Conservation (phyloP, 306 rosid species). For the Glycine tomentella region DNA sequence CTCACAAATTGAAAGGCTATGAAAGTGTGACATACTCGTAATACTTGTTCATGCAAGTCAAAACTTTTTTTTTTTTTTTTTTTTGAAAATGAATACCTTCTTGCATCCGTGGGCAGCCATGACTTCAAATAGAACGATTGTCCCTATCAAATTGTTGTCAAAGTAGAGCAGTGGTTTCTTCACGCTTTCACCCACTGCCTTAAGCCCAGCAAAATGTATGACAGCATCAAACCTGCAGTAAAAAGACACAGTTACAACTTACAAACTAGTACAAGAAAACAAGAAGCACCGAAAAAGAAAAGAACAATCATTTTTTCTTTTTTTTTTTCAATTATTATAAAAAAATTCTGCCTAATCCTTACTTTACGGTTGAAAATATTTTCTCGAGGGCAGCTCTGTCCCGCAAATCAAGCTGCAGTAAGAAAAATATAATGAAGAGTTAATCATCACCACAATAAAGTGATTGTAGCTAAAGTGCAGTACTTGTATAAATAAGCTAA, state of each 20-base stretch:
- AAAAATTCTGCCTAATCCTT: slow-evolving; percentile 47
- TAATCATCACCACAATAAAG: slow-evolving; percentile 2
- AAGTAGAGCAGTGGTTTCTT: slow-evolving; percentile 77
- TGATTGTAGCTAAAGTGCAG: slow-evolving; percentile 3
- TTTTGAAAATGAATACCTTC: slow-evolving; percentile 57
- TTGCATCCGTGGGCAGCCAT: slow-evolving; percentile 97
- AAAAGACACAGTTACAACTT: slow-evolving; percentile 19
- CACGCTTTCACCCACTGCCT: slow-evolving; percentile 99
- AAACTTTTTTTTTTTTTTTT: no score
- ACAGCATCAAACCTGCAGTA: slow-evolving; percentile 86
- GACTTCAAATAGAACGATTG: slow-evolving; percentile 84
- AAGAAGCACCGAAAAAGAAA: slow-evolving; percentile 7
- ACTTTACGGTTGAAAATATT: slow-evolving; percentile 73
- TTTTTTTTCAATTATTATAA: not conserved
- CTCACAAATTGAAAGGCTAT: not conserved
- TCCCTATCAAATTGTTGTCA: slow-evolving; percentile 90
- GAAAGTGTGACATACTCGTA: no score
- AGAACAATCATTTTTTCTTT: not conserved
- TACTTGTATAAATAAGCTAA: not conserved
- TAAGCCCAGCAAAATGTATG: slow-evolving; percentile 94
- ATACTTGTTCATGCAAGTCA: no score
- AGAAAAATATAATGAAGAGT: slow-evolving; percentile 38
- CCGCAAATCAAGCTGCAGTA: slow-evolving; percentile 78
- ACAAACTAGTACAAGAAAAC: not conserved
- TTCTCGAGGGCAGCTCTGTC: slow-evolving; percentile 72